A percentile compares a stretch with the other conserved stretches of the same genome.
Evolutionary conservation across 768 basidiomycete species (phyloP).

Genomic region (Lactifluus subvellereus): DNA sequence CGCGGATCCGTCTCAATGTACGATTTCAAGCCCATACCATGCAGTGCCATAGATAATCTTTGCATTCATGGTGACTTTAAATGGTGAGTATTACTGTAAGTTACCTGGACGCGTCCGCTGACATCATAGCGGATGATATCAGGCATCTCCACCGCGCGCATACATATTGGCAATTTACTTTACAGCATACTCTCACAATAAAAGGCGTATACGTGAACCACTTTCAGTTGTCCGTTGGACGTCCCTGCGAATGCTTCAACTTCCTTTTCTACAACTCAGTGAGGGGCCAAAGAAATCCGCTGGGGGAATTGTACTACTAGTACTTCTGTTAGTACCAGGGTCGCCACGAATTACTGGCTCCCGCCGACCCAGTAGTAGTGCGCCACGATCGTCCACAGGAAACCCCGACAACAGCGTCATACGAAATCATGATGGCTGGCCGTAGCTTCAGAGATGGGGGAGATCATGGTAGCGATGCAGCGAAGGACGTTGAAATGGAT

Average conservation of each 20-base stretch:
- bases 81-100: not conserved
- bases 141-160: not conserved
- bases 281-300: not conserved
- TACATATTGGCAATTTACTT: not conserved
- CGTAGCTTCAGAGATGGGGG: too few species aligned
- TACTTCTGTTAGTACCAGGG: not conserved
- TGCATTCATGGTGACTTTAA: slow-evolving; percentile 28
- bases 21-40: slow-evolving; percentile 36
- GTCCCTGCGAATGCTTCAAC: too few species aligned
- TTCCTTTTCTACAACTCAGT: too few species aligned
- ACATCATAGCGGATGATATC: not conserved
- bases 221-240: too few species aligned
- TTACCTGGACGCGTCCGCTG: not conserved
- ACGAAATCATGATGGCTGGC: not conserved
- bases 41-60: slow-evolving; percentile 59
- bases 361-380: not conserved
- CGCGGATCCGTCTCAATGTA: not conserved
- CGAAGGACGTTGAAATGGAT: too few species aligned
- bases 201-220: not conserved
- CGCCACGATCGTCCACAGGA: not conserved
- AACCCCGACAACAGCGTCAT: not conserved
- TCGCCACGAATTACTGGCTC: not conserved
- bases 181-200: not conserved
- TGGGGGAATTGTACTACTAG: not conserved
- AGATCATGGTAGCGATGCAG: too few species aligned